Base-by-base conservation (phyloP, 2,329 filamentous ascomycete genomes). In the Zymoseptoria passerinii region DNA sequence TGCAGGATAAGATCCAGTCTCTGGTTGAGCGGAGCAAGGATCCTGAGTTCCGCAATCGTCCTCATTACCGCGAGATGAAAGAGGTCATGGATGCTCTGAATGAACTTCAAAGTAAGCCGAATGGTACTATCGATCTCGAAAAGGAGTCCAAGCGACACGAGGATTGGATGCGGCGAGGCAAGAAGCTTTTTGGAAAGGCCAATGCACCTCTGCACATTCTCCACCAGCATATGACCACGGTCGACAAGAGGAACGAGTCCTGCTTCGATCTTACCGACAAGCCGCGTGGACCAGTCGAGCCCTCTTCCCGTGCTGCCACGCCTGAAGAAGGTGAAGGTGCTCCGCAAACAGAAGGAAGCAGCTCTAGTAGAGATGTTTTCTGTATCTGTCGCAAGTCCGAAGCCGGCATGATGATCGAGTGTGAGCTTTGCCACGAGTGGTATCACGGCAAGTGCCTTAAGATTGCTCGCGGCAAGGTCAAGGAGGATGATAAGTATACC, bases 341-440 rank as follows among this genome's bases (percentile, higher is more conserved):
- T 29, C 23, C 28, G 50, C 50, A 28, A 9, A 71, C 74, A 1
- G 77, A 79, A 63, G 77, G 75, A 20, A 76, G 76, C 53, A 73
- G 72, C 48, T 77, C 76, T 52, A 78, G 74, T 78, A 70, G 85
- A 76, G 92, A 97, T 71, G 92, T 97, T 0, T 99, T 97, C 73
- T 99, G 94, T 74, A 96, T 99, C 65, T 99, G 94, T 75, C 85
- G 94, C 60, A 90, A 87, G 63, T 84, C 90, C 6, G 94, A 99
- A 74, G 91, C 92, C 44, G 94, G 94, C 54, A 95, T 97, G 88
- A 99, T 99, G 94, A 97, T 99, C 67, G 94, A 99, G 75, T 99
- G 94, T 72, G 94, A 97, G 72, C 80, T 96, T 48, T 99, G 94
- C 74, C 92, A 96, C 69, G 94, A 99, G 77, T 99, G 94, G 94